Conservation (phyloP, 345 rosid genomes). For the Erodium maritimum region DNA sequence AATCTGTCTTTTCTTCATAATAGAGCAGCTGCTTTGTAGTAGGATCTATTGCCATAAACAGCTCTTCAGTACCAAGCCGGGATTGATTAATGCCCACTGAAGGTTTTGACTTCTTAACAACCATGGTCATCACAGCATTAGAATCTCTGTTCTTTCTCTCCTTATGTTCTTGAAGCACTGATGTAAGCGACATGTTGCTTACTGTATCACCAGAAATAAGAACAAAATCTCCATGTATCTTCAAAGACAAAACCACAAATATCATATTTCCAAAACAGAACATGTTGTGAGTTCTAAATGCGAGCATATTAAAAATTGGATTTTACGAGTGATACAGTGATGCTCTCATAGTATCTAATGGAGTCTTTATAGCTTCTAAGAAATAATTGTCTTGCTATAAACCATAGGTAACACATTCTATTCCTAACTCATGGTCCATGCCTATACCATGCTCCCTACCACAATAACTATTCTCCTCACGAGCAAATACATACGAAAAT, state of each 20-base stretch:
- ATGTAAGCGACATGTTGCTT: conserved; percentile 79
- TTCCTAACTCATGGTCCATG: too few species aligned
- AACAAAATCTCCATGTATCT: conserved; percentile 89
- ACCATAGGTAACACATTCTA: too few species aligned
- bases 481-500: too few species aligned
- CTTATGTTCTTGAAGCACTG: conserved; percentile 68
- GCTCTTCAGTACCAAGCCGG: conserved; percentile 89
- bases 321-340: too few species aligned
- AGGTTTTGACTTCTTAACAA: conserved; percentile 62
- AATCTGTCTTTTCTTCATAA: conserved; percentile 64
- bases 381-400: too few species aligned
- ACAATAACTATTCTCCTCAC: too few species aligned
- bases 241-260: conserved; percentile 17
- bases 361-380: too few species aligned
- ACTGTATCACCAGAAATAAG: conserved; percentile 92
- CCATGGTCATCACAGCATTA: conserved; percentile 95
- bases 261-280: conserved; percentile 2
- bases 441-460: too few species aligned
- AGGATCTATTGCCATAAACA: conserved; percentile 87
- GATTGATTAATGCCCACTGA: conserved; percentile 63
- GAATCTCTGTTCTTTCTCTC: conserved; percentile 80
- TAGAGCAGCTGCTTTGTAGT: conserved; percentile 74
- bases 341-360: background rate
- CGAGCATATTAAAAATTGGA: background rate
- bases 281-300: background rate